These are phyloP conservation scores for Phytophthora litchii DNA, from an alignment of 352 stramenopile species.

Conservation along the genomic window DNA sequence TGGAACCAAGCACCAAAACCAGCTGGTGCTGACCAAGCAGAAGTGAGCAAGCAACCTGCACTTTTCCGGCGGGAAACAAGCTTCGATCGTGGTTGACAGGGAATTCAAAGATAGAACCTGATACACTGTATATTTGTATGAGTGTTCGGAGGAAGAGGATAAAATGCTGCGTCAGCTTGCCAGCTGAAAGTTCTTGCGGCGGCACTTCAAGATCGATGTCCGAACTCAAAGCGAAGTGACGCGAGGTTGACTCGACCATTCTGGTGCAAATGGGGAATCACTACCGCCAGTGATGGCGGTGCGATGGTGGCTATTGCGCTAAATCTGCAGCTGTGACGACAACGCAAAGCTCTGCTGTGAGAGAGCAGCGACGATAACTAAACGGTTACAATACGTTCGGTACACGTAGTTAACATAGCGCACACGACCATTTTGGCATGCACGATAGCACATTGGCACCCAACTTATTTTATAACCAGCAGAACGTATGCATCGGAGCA, in stretches of 20 bases:
- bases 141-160: too few species aligned
- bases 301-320: not conserved
- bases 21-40: constrained; percentile 9
- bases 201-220: constrained; percentile 6
- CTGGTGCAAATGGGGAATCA: constrained; percentile 11
- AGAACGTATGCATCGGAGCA: too few species aligned
- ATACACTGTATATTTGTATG: not conserved
- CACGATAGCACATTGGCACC: too few species aligned
- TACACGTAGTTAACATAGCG: not conserved
- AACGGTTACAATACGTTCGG: not conserved
- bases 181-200: constrained; percentile 12
- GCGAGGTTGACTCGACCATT: constrained; percentile 20
- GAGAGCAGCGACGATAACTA: not conserved
- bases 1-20: constrained; percentile 1
- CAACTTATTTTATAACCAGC: too few species aligned
- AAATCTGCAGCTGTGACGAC: not conserved
- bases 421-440: too few species aligned
- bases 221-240: not conserved
- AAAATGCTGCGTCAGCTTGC: not conserved
- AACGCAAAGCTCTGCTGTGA: too few species aligned
- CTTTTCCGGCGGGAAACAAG: constrained; percentile 4
- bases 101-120: not conserved
- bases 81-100: not conserved
- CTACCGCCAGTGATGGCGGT: too few species aligned
- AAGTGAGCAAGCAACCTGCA: constrained; percentile 17